phyloP scores from a whole-genome alignment of 1,284 basidiomycete genomes.

The Boletus smithii region DNA sequence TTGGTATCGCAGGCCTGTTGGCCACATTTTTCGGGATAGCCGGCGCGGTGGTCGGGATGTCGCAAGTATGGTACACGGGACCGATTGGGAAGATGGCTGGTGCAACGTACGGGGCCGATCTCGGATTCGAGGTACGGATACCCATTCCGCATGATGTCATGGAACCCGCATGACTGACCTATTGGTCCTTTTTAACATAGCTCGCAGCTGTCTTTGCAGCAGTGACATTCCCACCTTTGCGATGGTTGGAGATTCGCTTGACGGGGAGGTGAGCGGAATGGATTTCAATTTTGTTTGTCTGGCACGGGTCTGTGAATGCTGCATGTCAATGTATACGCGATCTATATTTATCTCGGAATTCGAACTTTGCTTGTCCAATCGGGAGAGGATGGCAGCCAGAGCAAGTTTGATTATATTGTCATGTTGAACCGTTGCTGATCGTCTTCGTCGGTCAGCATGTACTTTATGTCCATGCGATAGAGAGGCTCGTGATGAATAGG shows the following conservation, averaged over 20 bases:
- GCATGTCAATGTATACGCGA: too few species aligned
- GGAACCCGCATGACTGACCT: neutral
- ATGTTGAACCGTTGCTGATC: too few species aligned
- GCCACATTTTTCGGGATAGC: constrained; percentile 47
- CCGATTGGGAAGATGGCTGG: constrained; percentile 46
- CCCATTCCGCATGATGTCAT: neutral
- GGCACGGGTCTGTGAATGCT: too few species aligned
- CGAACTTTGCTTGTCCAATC: too few species aligned
- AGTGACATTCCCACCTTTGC: constrained; percentile 40
- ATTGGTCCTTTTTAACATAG: constrained; percentile 20
- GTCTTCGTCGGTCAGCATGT: too few species aligned
- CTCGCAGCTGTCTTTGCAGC: constrained; percentile 44
- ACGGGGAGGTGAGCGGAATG: constrained; percentile 35
- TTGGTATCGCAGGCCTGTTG: constrained; percentile 53
- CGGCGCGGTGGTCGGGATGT: constrained; percentile 50
- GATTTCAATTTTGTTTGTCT: too few species aligned
- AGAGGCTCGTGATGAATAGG: too few species aligned
- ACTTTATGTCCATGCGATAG: too few species aligned
- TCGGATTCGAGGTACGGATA: constrained; percentile 52
- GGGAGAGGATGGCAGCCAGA: too few species aligned
- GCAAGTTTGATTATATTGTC: too few species aligned
- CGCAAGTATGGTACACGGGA: constrained; percentile 51
- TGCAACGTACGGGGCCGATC: constrained; percentile 45
- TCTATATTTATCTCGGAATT: too few species aligned
- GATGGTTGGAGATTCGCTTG: constrained; percentile 45